Evolutionary conservation across 2,329 filamentous ascomycete genomes (phyloP), one percentile per base, ranked within the genome.

Genomic region (Fusarium tjaetaba): DNA sequence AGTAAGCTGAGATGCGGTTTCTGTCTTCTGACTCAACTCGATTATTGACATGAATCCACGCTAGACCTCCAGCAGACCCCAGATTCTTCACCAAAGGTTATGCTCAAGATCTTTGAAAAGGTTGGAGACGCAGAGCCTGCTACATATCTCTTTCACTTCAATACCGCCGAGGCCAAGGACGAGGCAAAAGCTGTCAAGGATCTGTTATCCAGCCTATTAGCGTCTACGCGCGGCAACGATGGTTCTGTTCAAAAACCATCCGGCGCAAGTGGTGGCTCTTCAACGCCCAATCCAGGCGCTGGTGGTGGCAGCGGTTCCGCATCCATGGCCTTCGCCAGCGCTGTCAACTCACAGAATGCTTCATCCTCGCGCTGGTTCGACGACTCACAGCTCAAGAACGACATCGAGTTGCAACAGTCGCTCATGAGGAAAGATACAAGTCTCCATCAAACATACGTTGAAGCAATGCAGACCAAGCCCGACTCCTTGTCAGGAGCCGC

Each of bases 51-150:
- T 61, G 30, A 65, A 56, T 30, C 15, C 26, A 11, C 22, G 11
- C 15, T 16, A 96, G 94, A 98, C 84, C 89, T 99, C 55, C 96
- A 99, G 82, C 96, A 98, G 82, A 98, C 96, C 2, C 95, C 96
- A 18, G 94, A 94, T 68, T 91, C 88, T n/a, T 91, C 90, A 41
- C 86, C 94, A 24, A 98, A 97, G 86, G 95, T 97, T 60, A 97
- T 97, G 88, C 88, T 98, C 68, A 97, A 96, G 82, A 92, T 99
- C 62, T 94, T 98, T 76, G 93, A 93, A 71, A 93, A 95, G 80
- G 83, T 89, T 46, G 85, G 85, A 52, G 85, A 86, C 32, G 81
- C 86, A 34, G 89, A 92, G 56, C 85, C 93, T 24, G 88, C 91
- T 51, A 89, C 91, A 61, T 94, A 97, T 80, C 90, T 96, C 55